Evolutionary conservation across 305 asterid genomes (phyloP), one percentile per base, ranked within the genome.

Genomic region (Rubia peregrina): DNA sequence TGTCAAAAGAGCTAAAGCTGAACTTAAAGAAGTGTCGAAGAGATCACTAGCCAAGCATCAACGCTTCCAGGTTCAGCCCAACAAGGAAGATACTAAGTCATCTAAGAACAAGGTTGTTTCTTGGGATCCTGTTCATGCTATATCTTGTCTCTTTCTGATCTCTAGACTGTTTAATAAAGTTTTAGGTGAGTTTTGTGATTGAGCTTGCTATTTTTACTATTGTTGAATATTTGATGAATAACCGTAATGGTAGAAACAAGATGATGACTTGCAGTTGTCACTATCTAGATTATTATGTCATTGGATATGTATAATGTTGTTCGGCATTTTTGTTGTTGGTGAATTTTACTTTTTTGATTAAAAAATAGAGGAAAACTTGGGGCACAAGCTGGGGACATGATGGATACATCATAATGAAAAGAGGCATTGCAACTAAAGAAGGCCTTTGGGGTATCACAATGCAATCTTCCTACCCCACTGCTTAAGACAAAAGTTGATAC

Each of bases 21-120:
- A 89, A 73, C 89, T 93, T 67, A 93, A 93, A 87, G 88, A 94
- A 53, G 96, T 87, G 30, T 78, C 91, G 98, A 93, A 87, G 98
- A 93, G 73, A 89, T 89, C 56, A 85, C 97, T 6, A 87, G 78
- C 82, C 97, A 91, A 76, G 89, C 88, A 55, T 82, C 92, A 1
- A 85, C 96, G 1, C 98, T 93, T 80, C 98, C 98, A 41, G 95
- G 96, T 71, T 83, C 98, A 16, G 96, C 92, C 6, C 98, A 87
- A 69, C 97, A 95, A 9, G 98, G 98, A 24, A 84, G 95, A 33
- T 93, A 91, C 80, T 84, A 92, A 16, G 96, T 91, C 74, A 83
- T 92, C 66, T 92, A 76, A 82, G 80, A 48, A 65, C 71, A 70
- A 63, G 75, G 40, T 24, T n/a, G 38, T 17, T 44, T 9, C 42